Evolutionary conservation across 139 green algal species (phyloP).

Genomic region (Marvania coccoides): DNA sequence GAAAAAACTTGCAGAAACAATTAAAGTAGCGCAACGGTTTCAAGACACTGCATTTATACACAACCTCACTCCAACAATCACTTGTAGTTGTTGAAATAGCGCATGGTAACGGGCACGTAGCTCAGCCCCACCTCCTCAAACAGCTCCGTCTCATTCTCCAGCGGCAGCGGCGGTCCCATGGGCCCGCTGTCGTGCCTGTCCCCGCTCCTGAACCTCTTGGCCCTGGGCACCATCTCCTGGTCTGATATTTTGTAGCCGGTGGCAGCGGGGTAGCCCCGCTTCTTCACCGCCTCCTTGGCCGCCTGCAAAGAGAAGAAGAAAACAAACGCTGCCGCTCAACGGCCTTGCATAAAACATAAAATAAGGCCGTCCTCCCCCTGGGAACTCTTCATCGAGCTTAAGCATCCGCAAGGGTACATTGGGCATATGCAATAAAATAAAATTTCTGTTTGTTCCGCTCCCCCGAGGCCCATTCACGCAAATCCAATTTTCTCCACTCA

Average conservation of each 20-base stretch:
- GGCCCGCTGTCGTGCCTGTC: background rate
- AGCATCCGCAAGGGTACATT: no score
- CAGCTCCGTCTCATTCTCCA: background rate
- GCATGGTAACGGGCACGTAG: constrained; percentile 10
- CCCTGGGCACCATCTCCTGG: background rate
- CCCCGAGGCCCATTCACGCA: no score
- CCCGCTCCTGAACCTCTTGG: background rate
- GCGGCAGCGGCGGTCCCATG: background rate
- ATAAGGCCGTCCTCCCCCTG: no score
- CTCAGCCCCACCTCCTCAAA: constrained; percentile 1
- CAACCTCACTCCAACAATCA: constrained; percentile 17
- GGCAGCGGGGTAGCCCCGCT: background rate
- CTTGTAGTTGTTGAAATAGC: background rate
- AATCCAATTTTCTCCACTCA: constrained; percentile 8
- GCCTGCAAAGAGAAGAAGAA: no score
- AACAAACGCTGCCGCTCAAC: no score
- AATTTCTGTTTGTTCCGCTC: no score
- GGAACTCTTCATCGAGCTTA: no score
- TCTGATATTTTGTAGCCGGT: constrained; percentile 22
- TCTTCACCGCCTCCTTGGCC: background rate
- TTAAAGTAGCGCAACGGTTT: background rate
- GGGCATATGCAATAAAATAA: no score
- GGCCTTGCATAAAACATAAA: no score
- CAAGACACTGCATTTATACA: constrained; percentile 6
- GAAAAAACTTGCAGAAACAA: background rate